phyloP scores from a whole-genome alignment of 164 flowering plant genomes.

The Pachysandra terminalis region DNA sequence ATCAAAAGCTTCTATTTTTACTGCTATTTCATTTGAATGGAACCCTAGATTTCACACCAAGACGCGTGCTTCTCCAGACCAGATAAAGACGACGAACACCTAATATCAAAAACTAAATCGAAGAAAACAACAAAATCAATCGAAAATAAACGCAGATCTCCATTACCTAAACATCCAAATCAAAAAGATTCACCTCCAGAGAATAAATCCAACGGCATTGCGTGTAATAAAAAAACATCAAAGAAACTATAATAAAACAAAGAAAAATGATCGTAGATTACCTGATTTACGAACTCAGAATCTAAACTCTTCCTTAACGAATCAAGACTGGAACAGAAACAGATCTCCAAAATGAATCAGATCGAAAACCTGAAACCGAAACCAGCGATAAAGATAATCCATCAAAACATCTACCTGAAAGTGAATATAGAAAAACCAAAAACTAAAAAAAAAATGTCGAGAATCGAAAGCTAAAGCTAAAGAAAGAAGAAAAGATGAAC shows the following conservation, averaged over 20 bases:
- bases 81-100: neutral
- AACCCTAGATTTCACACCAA: neutral
- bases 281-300: constrained; percentile 4
- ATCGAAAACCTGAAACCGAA: neutral
- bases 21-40: neutral
- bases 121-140: neutral
- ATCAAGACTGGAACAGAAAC: neutral
- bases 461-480: neutral
- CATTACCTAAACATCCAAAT: neutral
- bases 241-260: neutral
- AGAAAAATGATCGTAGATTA: neutral
- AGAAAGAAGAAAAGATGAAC: neutral
- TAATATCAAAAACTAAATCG: neutral
- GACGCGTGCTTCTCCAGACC: neutral
- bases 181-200: neutral
- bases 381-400: neutral
- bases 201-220: constrained; percentile 8
- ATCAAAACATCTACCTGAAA: neutral
- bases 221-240: neutral
- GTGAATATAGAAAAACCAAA: neutral
- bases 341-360: neutral
- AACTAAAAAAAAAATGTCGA: neutral
- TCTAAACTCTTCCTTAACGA: neutral
- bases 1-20: neutral
- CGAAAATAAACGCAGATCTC: neutral